Percentiles rank a stretch among this genome's conserved stretches.
Evolutionary conservation across 73 alveolate species (phyloP).

Genomic region (Paramecium sexaurelia): DNA sequence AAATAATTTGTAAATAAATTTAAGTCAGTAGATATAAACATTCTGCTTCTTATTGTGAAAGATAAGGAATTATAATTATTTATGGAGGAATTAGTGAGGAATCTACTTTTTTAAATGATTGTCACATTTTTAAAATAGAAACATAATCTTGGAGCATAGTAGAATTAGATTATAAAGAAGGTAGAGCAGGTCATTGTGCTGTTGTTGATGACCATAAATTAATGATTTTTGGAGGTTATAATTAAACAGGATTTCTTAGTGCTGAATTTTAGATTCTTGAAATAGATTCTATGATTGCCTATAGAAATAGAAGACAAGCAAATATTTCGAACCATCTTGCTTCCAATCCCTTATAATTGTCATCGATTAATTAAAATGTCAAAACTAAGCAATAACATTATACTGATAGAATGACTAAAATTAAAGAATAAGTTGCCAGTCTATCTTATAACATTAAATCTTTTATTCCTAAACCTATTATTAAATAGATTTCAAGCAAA

Average conservation of each 20-base stretch:
- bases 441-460: conserved; percentile 33
- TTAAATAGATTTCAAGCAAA: not conserved
- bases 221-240: conserved; percentile 48
- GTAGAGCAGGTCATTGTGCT: conserved; percentile 54
- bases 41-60: conserved; percentile 27
- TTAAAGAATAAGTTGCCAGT: conserved; percentile 27
- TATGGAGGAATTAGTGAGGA: conserved; percentile 33
- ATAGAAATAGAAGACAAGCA: not conserved
- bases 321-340: not conserved
- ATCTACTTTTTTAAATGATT: conserved; percentile 36
- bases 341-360: not conserved
- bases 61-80: not conserved
- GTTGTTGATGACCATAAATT: conserved; percentile 30
- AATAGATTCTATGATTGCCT: conserved; percentile 11
- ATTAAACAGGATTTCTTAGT: conserved; percentile 9
- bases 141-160: conserved; percentile 25
- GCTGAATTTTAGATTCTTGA: not conserved
- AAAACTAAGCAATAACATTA: not conserved
- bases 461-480: conserved; percentile 15
- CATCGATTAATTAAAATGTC: not conserved
- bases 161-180: not conserved
- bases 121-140: conserved; percentile 57
- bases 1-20: not conserved
- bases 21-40: conserved; percentile 32
- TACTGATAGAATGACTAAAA: not conserved